Conservation (phyloP, 1,284 basidiomycete genomes). For the Cutaneotrichosporon cutaneum region DNA sequence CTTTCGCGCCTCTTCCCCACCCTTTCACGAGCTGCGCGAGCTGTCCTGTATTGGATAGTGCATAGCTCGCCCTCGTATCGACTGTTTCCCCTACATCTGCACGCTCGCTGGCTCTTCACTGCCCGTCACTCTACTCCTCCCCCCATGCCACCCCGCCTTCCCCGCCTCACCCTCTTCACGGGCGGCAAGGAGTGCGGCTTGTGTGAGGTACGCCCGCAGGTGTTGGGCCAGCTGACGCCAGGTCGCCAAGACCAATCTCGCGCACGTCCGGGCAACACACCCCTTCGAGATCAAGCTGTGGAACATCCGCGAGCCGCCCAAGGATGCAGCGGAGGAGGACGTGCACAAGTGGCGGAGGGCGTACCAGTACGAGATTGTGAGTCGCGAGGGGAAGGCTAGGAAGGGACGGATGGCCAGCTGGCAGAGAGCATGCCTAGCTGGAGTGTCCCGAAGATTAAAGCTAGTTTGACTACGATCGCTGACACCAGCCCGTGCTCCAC, state of each 20-base stretch:
- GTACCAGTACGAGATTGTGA: constrained; percentile 52
- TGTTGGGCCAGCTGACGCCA: constrained; percentile 14
- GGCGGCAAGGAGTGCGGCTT: constrained; percentile 52
- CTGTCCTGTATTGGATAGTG: too few relatives aligned
- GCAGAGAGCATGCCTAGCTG: too few relatives aligned
- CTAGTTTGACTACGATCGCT: too few relatives aligned
- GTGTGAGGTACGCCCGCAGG: constrained; percentile 42
- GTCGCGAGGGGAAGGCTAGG: constrained; percentile 11
- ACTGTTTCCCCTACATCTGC: too few relatives aligned
- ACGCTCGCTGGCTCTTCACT: neutral
- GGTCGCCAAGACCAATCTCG: constrained; percentile 48
- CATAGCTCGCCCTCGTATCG: too few relatives aligned
- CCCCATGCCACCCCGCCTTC: constrained; percentile 44
- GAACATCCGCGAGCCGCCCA: constrained; percentile 50
- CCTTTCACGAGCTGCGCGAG: too few relatives aligned
- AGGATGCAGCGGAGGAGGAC: constrained; percentile 32
- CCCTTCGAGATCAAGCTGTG: constrained; percentile 46
- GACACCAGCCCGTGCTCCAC: constrained; percentile 48
- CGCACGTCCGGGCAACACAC: constrained; percentile 33
- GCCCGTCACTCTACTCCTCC: neutral
- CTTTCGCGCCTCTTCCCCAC: too few relatives aligned
- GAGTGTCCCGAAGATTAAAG: too few relatives aligned
- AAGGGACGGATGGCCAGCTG: too few relatives aligned
- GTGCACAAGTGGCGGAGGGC: constrained; percentile 45
- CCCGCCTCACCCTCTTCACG: constrained; percentile 49